Conservation (phyloP, 495 filamentous ascomycete genomes). For the Geoglossum glabrum region DNA sequence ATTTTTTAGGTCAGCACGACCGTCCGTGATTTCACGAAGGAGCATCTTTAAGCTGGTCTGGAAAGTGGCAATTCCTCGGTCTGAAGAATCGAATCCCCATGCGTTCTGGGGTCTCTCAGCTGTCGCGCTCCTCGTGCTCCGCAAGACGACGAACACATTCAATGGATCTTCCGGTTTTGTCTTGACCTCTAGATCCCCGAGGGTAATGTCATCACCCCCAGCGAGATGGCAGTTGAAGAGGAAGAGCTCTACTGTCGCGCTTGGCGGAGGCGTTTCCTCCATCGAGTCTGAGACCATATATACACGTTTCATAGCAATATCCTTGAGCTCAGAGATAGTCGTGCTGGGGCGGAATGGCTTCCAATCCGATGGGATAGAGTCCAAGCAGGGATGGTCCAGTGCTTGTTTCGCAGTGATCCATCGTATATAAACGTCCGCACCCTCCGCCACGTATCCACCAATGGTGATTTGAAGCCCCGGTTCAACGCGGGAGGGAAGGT, state of each 20-base stretch:
- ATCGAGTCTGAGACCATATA: neutral
- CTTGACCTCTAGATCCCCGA: neutral
- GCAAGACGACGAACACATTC: neutral
- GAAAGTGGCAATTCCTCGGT: neutral
- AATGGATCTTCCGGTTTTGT: neutral
- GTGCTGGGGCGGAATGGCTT: neutral
- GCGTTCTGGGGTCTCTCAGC: neutral
- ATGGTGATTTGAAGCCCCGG: too few relatives aligned
- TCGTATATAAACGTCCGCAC: neutral
- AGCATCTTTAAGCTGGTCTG: neutral
- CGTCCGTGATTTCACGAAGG: neutral
- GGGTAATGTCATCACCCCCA: neutral
- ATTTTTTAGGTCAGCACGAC: neutral
- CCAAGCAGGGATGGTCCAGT: neutral
- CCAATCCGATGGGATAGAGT: neutral
- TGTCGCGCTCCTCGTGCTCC: neutral
- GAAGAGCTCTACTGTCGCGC: neutral
- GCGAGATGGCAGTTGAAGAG: neutral
- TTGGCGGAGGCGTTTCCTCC: neutral
- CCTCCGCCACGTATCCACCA: too few relatives aligned
- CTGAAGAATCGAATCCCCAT: neutral
- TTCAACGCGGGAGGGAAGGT: too few relatives aligned
- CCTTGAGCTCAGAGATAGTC: neutral
- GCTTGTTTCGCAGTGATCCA: neutral
- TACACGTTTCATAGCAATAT: neutral